Conservation (phyloP, 306 rosid genomes). For the apple (Malus domestica) region DNA sequence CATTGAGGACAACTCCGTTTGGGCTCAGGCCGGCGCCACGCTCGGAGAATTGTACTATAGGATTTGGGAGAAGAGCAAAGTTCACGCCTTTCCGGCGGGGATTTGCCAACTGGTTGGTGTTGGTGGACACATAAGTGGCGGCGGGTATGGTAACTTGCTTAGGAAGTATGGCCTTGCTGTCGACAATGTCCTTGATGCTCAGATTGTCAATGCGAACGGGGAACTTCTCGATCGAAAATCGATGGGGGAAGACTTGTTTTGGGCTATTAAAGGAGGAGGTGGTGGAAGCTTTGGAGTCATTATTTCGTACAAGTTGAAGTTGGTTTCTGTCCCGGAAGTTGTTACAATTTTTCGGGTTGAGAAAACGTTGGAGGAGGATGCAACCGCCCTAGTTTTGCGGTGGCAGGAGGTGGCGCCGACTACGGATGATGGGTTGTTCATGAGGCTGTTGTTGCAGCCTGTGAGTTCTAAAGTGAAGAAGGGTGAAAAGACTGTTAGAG, state of each 20-base stretch:
- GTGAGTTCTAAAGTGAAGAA: constrained; percentile 36
- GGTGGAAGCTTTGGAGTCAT: constrained; percentile 74
- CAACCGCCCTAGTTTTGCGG: constrained; percentile 48
- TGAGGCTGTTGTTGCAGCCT: constrained; percentile 52
- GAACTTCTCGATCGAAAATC: constrained; percentile 37
- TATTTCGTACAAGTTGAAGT: constrained; percentile 41
- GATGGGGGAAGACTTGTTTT: constrained; percentile 81
- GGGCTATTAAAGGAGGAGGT: constrained; percentile 84
- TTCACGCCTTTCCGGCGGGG: constrained; percentile 67
- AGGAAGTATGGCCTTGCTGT: constrained; percentile 59
- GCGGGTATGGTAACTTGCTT: constrained; percentile 73
- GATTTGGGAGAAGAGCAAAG: constrained; percentile 55
- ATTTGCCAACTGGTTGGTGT: constrained; percentile 66
- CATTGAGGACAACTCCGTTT: constrained; percentile 28
- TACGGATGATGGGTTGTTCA: constrained; percentile 40
- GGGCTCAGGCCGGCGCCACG: constrained; percentile 60
- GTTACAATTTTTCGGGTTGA: constrained; percentile 45
- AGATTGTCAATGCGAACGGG: constrained; percentile 55
- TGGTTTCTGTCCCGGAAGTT: constrained; percentile 50
- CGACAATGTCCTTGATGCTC: constrained; percentile 60
- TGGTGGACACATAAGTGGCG: constrained; percentile 79
- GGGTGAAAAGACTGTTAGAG: constrained; percentile 27
- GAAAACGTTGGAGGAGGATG: constrained; percentile 27
- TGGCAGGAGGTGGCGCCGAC: constrained; percentile 65
- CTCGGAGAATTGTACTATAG: constrained; percentile 66